These are phyloP conservation scores for Gastrodia elata DNA, from an alignment of 106 monocot genomes.

Conservation along the genomic window DNA sequence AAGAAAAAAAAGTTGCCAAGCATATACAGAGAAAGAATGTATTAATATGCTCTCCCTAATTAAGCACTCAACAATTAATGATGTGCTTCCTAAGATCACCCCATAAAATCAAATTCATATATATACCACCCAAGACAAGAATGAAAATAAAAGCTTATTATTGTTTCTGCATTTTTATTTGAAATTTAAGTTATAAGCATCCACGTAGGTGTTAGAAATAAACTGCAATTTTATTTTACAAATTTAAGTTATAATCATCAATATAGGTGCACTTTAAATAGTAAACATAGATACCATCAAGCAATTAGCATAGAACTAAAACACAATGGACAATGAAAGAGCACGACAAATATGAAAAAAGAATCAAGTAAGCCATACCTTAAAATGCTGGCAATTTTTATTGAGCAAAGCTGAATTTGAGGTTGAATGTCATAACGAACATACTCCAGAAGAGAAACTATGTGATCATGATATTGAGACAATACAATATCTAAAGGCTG, in stretches of 20 bases:
- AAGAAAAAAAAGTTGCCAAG: too few relatives aligned
- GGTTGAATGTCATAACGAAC: constrained; percentile 72
- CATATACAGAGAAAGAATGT: too few relatives aligned
- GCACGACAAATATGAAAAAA: constrained; percentile 2
- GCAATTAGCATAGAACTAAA: not conserved
- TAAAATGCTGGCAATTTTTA: constrained; percentile 69
- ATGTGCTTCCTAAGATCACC: too few relatives aligned
- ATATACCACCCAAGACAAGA: too few relatives aligned
- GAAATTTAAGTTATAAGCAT: too few relatives aligned
- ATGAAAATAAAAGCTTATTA: too few relatives aligned
- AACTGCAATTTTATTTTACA: not conserved
- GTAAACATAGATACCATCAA: not conserved
- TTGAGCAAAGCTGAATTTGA: constrained; percentile 70
- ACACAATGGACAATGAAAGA: not conserved
- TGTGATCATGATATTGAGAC: constrained; percentile 72
- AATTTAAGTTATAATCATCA: not conserved
- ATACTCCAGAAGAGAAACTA: constrained; percentile 79
- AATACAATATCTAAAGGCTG: constrained; percentile 90
- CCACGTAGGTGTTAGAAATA: too few relatives aligned
- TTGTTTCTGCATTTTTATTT: too few relatives aligned
- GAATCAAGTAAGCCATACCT: constrained; percentile 35
- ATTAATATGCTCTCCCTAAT: too few relatives aligned
- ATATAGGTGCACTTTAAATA: not conserved
- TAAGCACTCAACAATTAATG: too few relatives aligned
- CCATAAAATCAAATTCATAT: too few relatives aligned